Conservation (phyloP, 768 basidiomycete genomes). For the Collybia nuda region DNA sequence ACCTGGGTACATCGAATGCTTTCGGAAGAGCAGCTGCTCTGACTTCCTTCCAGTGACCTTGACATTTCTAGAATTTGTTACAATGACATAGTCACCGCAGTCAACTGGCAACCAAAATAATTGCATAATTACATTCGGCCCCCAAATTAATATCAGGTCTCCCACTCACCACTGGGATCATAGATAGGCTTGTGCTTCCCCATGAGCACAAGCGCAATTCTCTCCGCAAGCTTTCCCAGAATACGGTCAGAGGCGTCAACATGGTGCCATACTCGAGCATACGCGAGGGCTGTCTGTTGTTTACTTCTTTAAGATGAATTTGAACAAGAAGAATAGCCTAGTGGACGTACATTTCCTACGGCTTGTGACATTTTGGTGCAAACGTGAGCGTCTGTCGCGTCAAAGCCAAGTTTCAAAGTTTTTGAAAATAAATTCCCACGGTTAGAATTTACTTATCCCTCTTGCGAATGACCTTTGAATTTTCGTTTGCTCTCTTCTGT, state of each 20-base stretch:
- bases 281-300: slow-evolving; percentile 87
- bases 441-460: not conserved
- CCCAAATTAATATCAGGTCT: not conserved
- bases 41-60: slow-evolving; percentile 89
- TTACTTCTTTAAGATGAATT: not conserved
- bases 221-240: slow-evolving; percentile 92
- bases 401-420: not conserved
- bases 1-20: slow-evolving; percentile 91
- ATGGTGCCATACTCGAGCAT: slow-evolving; percentile 95
- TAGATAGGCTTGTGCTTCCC: slow-evolving; percentile 99
- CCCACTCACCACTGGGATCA: slow-evolving; percentile 77
- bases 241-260: slow-evolving; percentile 88
- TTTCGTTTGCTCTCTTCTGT: too few relatives aligned
- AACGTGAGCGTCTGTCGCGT: not conserved
- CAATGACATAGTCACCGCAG: slow-evolving; percentile 96
- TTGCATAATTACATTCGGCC: too few relatives aligned
- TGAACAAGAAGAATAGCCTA: not conserved
- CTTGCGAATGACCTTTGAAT: too few relatives aligned
- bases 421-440: slow-evolving; percentile 12
- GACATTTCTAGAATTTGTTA: slow-evolving; percentile 84
- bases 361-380: slow-evolving; percentile 67
- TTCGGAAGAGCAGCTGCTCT: slow-evolving; percentile 82
- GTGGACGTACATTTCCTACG: slow-evolving; percentile 69
- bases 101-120: slow-evolving; percentile 57
- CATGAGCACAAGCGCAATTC: slow-evolving; percentile 95